These are phyloP conservation scores for Plasmodium malariae DNA, from an alignment of 169 alveolate genomes.

Conservation along the genomic window DNA sequence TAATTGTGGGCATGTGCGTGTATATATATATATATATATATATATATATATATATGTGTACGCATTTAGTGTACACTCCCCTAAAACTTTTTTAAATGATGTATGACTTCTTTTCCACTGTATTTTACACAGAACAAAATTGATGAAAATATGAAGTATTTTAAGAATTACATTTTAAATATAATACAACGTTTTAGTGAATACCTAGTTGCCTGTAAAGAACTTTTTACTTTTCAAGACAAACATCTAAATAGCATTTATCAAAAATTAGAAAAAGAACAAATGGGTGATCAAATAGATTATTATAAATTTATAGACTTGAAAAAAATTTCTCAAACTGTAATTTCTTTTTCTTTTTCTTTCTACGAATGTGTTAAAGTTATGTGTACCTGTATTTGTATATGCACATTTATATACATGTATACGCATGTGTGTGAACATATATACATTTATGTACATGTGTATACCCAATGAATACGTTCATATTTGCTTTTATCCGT, in stretches of 20 bases:
- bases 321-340: constrained; percentile 24
- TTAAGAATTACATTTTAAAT: constrained; percentile 20
- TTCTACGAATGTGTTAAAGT: no score
- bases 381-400: neutral
- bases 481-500: neutral
- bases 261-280: constrained; percentile 14
- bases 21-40: neutral
- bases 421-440: neutral
- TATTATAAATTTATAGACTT: constrained; percentile 32
- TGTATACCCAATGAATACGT: neutral
- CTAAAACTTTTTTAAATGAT: neutral
- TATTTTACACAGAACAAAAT: constrained; percentile 24
- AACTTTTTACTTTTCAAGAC: constrained; percentile 31
- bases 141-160: constrained; percentile 1
- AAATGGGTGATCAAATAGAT: neutral
- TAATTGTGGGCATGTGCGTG: neutral
- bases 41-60: neutral
- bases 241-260: neutral
- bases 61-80: neutral
- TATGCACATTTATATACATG: neutral
- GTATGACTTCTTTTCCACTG: neutral
- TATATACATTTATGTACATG: no score
- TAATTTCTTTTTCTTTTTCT: neutral
- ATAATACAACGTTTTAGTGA: constrained; percentile 16
- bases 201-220: constrained; percentile 24